Conservation (phyloP, 1,284 basidiomycete species). For the Cystobasidium pallidum region DNA sequence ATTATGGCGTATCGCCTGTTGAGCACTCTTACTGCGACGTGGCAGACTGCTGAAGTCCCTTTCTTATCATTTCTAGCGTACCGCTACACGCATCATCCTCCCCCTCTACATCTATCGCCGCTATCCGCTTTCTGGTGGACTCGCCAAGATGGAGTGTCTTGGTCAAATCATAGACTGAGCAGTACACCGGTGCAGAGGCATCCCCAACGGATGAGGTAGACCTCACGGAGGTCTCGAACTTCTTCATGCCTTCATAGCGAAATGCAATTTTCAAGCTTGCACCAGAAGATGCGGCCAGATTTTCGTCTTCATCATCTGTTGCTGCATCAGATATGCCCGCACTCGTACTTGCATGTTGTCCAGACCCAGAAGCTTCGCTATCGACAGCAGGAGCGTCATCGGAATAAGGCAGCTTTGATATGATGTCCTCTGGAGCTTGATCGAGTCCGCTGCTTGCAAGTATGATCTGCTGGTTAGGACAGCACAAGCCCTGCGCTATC, state of each 20-base stretch:
- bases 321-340: slow-evolving; percentile 51
- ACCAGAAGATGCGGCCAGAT: slow-evolving; percentile 59
- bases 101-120: slow-evolving; percentile 18
- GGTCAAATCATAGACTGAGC: slow-evolving; percentile 73
- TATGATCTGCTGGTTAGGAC: slow-evolving; percentile 66
- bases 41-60: not conserved
- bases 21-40: not conserved
- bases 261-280: slow-evolving; percentile 86
- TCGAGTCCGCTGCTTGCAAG: slow-evolving; percentile 61
- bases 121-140: not conserved
- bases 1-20: not conserved
- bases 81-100: not conserved
- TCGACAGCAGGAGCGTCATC: slow-evolving; percentile 11
- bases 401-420: slow-evolving; percentile 48
- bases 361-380: not conserved
- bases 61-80: slow-evolving; percentile 6
- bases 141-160: slow-evolving; percentile 49
- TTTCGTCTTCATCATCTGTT: slow-evolving; percentile 62
- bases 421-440: slow-evolving; percentile 54
- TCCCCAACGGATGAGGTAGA: slow-evolving; percentile 8
- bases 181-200: slow-evolving; percentile 60
- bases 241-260: slow-evolving; percentile 90
- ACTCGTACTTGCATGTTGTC: not conserved
- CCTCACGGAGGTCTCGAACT: slow-evolving; percentile 80
- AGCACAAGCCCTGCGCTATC: slow-evolving; percentile 78